Base-by-base conservation (phyloP, 768 basidiomycete genomes). In the Ephemerocybe angulata region DNA sequence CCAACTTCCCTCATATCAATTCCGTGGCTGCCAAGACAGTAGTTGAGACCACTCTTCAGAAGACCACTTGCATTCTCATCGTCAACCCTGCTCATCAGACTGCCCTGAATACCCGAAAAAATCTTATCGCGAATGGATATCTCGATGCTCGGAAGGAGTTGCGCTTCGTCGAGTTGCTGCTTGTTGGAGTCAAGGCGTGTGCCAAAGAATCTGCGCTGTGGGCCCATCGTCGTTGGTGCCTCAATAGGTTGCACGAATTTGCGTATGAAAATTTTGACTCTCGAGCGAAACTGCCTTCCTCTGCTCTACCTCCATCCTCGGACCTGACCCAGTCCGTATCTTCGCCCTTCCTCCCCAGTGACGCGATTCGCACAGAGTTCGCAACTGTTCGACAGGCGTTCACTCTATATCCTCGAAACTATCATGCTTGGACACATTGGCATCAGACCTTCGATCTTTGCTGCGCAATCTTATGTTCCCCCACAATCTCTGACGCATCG, bases 371-470 rank as follows among this genome's bases (percentile, higher is more conserved):
- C 40, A 55, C 63, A n/a, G 88, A 90, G 63, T 70, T 87, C 37
- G 62, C 62, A 5, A 60, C 83, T 46, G 69, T 77, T 13, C 66
- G 74, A 35, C 66, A 67, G 31, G 81, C 85, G 28, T 84, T 83
- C 67, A 80, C 82, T 60, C 66, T 74, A 4, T 86, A 88, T 62
- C 83, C 84, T 8, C 81, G 88, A 13, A 90, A 89, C 62, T 90
- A 89, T 63, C 81, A 85, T 65, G 86, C 85, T 3, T 89, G 88
- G 88, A 64, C 73, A 1, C 84, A 89, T 60, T 82, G 85, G 63
- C 72, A 73, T 44, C 77, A 77, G 38, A 71, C 83, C 52, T 63
- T 81, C 40, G 69, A 77, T 57, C 61, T 69, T 31, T 62, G 70
- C 33, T 66, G 58, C 52, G 63, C 58, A 24, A 47, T 49, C 6